Evolutionary conservation across 192 early-diverging fungal genomes (phyloP), one percentile per base, ranked within the genome.

Genomic region (Podila clonocystis): DNA sequence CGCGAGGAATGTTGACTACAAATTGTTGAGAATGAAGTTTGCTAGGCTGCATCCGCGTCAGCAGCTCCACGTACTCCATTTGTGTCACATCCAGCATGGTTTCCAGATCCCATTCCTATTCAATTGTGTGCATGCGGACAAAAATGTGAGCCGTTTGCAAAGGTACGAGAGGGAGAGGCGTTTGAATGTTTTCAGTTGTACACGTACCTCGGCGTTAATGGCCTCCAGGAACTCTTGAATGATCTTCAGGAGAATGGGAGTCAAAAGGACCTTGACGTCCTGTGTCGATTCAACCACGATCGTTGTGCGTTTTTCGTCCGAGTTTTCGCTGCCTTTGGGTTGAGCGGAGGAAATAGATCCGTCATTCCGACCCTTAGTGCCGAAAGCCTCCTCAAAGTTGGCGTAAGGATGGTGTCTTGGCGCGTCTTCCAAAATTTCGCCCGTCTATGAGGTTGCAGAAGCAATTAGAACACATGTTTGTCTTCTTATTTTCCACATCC

Each of bases 171-270:
- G 12, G 15, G 15, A 12, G 8, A 45, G 33, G 33, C 17, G 2
- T 15, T 17, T 1, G 41, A 45, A 45, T 2, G 2, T 9, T 11
- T 36, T 2, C 41, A 45, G 11, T 15, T 45, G 41, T 4, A 17
- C 8, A 45, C 19, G 62, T 71, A 89, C 88, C 67, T 90, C 85
- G 30, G 85, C 83, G 63, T 85, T 86, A 36, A 90, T 85, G 4
- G 83, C 82, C 63, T 90, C 88, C 12, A 91, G 72, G 59, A 90
- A 71, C 59, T 92, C 89, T 83, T 91, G 89, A 33, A 93, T 83
- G 59, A 92, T 89, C 57, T 88, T 89, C 17, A 93, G 85, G 34
- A 89, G 85, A 63, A 94, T 89, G 12, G 93, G 93, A 0, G 93
- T 94, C 9, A 94, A 60, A 6, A 91, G 67, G 19, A 94, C 70